Evolutionary conservation across 1,284 basidiomycete genomes (phyloP).

Genomic region (Rhodotorula glutinis): DNA sequence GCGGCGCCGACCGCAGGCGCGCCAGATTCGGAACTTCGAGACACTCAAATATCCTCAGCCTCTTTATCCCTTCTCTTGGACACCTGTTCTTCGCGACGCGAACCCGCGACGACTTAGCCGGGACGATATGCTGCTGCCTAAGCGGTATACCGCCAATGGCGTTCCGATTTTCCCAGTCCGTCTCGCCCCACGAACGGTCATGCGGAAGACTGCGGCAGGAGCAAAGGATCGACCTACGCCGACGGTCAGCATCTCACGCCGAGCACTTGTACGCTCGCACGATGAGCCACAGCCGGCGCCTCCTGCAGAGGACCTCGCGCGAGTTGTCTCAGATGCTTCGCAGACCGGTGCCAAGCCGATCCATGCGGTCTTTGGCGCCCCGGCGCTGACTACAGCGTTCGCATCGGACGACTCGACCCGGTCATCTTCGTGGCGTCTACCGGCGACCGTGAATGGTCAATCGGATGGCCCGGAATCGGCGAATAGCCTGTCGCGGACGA

Average conservation of each 20-base stretch:
- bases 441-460: not conserved
- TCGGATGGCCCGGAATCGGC: not conserved
- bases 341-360: not conserved
- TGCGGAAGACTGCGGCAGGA: not conserved
- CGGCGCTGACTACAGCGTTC: not conserved
- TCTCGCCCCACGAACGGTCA: not conserved
- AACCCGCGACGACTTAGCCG: conserved; percentile 61
- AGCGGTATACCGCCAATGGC: conserved; percentile 39
- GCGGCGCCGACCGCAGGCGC: conserved; percentile 14
- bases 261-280: not conserved
- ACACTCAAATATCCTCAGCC: conserved; percentile 51
- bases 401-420: not conserved
- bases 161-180: conserved; percentile 46
- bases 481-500: not conserved
- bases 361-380: not conserved
- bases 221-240: not conserved
- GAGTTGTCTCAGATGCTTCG: not conserved
- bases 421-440: conserved; percentile 4
- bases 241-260: conserved; percentile 24
- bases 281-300: not conserved
- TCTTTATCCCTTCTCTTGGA: conserved; percentile 69
- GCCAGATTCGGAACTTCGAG: conserved; percentile 29
- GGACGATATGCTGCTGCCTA: conserved; percentile 66
- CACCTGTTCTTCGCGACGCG: conserved; percentile 69
- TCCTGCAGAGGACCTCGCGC: not conserved